Evolutionary conservation across 306 rosid genomes (phyloP).

Genomic region (Hylodesmum podocarpum): DNA sequence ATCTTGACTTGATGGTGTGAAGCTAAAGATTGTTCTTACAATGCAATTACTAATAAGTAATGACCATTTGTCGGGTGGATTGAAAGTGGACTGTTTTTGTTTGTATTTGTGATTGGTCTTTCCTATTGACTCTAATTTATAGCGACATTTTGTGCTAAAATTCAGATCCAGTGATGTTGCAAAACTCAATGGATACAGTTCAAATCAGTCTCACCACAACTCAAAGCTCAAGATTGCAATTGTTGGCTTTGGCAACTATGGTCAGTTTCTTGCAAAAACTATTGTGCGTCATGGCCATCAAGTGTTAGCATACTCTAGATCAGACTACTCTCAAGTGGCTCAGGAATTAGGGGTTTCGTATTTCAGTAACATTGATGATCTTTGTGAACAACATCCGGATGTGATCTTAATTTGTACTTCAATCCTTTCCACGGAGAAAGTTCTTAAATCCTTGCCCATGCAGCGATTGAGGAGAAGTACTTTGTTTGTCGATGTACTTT

Average conservation of each 20-base stretch:
- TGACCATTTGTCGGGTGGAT: background rate
- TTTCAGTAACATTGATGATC: conserved; percentile 68
- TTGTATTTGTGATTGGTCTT: background rate
- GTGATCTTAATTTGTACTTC: conserved; percentile 86
- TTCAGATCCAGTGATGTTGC: conserved; percentile 41
- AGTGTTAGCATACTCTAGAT: conserved; percentile 75
- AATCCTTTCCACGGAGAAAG: conserved; percentile 77
- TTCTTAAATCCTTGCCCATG: conserved; percentile 71
- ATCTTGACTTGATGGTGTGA: background rate
- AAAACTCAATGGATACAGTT: conserved; percentile 19
- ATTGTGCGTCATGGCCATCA: conserved; percentile 67
- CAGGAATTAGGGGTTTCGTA: conserved; percentile 57
- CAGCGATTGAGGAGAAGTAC: conserved; percentile 82
- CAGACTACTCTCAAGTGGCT: conserved; percentile 70
- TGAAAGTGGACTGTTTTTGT: background rate
- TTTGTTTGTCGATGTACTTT: conserved; percentile 89
- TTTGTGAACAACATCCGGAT: conserved; percentile 92
- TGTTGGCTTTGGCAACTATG: conserved; percentile 87
- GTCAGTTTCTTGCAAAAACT: conserved; percentile 86
- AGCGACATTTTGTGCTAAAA: background rate
- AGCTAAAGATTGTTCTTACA: background rate
- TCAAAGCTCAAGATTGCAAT: conserved; percentile 72
- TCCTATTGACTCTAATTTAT: conserved; percentile 14
- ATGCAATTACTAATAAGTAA: background rate
- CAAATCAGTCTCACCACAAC: conserved; percentile 29